Percentiles rank a stretch among this genome's conserved stretches.
Conservation (phyloP, 768 basidiomycete genomes). For the Serpula lacrymans region DNA sequence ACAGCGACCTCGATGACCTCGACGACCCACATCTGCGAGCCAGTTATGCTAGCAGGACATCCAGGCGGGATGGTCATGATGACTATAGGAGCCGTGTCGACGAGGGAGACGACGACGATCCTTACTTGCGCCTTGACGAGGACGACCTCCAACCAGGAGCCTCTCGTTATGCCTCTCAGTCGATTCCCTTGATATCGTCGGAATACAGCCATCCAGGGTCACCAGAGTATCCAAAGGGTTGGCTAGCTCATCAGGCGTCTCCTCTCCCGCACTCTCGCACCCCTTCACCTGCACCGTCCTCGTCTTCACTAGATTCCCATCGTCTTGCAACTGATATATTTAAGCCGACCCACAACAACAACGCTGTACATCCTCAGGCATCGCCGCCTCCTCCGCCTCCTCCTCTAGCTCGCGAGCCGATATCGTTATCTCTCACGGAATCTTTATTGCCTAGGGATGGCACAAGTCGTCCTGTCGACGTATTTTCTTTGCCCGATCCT, state of each 20-base stretch:
- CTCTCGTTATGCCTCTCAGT: slow-evolving; percentile 33
- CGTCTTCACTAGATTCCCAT: slow-evolving; percentile 26
- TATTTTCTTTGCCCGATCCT: slow-evolving; percentile 77
- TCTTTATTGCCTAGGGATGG: slow-evolving; percentile 78
- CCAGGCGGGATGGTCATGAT: slow-evolving; percentile 18
- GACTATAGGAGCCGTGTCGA: slow-evolving; percentile 23
- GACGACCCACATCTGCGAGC: slow-evolving; percentile 73
- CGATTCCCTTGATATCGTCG: slow-evolving; percentile 33
- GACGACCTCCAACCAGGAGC: slow-evolving; percentile 48
- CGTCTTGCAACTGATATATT: slow-evolving; percentile 2
- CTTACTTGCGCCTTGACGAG: slow-evolving; percentile 73
- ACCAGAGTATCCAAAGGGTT: slow-evolving; percentile 47
- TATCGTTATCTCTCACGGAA: slow-evolving; percentile 71
- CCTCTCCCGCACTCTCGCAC: slow-evolving; percentile 47
- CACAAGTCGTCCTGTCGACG: slow-evolving; percentile 55
- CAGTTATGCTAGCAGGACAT: slow-evolving; percentile 27
- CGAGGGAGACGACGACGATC: slow-evolving; percentile 63
- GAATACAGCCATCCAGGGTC: slow-evolving; percentile 33
- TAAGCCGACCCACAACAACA: slow-evolving; percentile 13
- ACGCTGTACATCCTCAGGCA: slow-evolving; percentile 39
- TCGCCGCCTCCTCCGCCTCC: slow-evolving; percentile 37
- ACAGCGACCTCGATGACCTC: slow-evolving; percentile 61
- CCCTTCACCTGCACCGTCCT: slow-evolving; percentile 36
- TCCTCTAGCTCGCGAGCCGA: slow-evolving; percentile 42
- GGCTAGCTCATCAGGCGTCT: slow-evolving; percentile 75